Evolutionary conservation across 2,329 filamentous ascomycete genomes (phyloP), one percentile per base, ranked within the genome.

Genomic region (Aspergillus unguis): DNA sequence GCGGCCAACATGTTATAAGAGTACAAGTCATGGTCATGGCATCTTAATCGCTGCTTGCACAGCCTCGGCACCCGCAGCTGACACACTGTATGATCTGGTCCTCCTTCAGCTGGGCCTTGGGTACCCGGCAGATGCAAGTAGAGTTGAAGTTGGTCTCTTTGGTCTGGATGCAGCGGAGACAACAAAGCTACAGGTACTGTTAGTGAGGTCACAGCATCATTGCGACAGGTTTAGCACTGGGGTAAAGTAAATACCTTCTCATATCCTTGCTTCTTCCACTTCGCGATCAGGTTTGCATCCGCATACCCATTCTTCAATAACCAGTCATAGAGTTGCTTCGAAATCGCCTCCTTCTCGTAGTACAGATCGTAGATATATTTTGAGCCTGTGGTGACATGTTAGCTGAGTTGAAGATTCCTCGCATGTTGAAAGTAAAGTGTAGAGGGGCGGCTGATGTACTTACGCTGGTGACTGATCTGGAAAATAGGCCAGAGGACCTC

Each of bases 251-350:
- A 31, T 71, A 90, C 89, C 85, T 97, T 96, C 74, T 99, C 94
- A 67, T 99, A 99, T 11, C 94, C 94, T 66, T 95, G 88, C 78
- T 99, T 99, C 84, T 99, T 99, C 94, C 94, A 99, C 77, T 99
- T 99, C 10, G 94, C 94, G 68, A 99, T 97, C 67, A 99, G 77
- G 77, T 92, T 94, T 42, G 89, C 85, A 74, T 99, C 94, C 4
- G 92, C 94, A 70, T 99, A 97, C 45, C 86, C 86, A 69, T 99
- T 96, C 82, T 99, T 99, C 55, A 99, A 77, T 59, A 97, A 77
- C 86, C 90, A 99, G 62, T 97, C 94, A 74, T 99, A 99, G 23
- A 99, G 79, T 73, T 86, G 80, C 75, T 88, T 92, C 73, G 84
- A 88, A 70, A 99, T 97, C 47, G 92, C 92, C 75, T 96, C 90